phyloP scores from a whole-genome alignment of 768 basidiomycete genomes.

The Pleurotus eryngii region DNA sequence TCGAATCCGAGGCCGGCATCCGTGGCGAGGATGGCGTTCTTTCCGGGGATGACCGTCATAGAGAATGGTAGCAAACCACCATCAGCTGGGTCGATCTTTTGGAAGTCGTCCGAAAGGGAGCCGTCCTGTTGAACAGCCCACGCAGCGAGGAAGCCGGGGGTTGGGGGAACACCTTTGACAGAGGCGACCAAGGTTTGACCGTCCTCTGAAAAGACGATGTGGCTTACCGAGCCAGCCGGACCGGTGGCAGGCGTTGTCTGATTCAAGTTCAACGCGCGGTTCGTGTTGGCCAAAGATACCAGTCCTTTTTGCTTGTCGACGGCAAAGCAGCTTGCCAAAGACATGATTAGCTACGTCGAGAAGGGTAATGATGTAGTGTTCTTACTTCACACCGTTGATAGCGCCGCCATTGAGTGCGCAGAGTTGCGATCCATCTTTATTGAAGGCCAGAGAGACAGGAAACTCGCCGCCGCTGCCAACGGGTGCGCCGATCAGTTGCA shows the following conservation, averaged over 20 bases:
- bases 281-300: slow-evolving; percentile 33
- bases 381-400: slow-evolving; percentile 39
- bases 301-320: slow-evolving; percentile 41
- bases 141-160: slow-evolving; percentile 47
- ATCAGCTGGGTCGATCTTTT: slow-evolving; percentile 27
- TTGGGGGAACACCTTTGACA: slow-evolving; percentile 45
- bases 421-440: slow-evolving; percentile 27
- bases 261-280: slow-evolving; percentile 40
- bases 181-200: slow-evolving; percentile 41
- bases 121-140: slow-evolving; percentile 44
- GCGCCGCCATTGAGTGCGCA: slow-evolving; percentile 43
- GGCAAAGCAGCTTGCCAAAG: slow-evolving; percentile 35
- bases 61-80: slow-evolving; percentile 49
- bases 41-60: slow-evolving; percentile 38
- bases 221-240: slow-evolving; percentile 41
- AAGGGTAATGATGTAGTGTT: neutral
- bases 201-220: slow-evolving; percentile 46
- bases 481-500: slow-evolving; percentile 41
- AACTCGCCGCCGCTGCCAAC: slow-evolving; percentile 47
- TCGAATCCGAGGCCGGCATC: slow-evolving; percentile 39
- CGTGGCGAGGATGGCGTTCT: slow-evolving; percentile 37
- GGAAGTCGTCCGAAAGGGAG: slow-evolving; percentile 39
- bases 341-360: neutral
- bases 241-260: slow-evolving; percentile 51
- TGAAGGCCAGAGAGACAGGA: slow-evolving; percentile 42